Percentiles rank a stretch among this genome's conserved stretches.
phyloP scores from a whole-genome alignment of 208 protist genomes.

The Acanthamoeba healyi region DNA sequence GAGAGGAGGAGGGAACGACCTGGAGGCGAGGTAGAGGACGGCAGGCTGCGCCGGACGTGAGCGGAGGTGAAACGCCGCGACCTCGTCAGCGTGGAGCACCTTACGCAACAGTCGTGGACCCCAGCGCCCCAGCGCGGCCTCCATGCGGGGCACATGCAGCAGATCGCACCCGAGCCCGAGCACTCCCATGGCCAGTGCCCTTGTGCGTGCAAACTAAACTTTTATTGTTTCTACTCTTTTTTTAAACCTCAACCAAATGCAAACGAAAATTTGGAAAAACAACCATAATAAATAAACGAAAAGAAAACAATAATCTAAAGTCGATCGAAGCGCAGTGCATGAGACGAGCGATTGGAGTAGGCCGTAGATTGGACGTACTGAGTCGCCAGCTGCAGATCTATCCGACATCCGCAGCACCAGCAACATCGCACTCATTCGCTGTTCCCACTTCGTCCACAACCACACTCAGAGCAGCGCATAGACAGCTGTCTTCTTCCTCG shows the following conservation, averaged over 20 bases:
- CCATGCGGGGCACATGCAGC: slow-evolving; percentile 69
- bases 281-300: neutral
- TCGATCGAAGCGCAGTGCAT: neutral
- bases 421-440: neutral
- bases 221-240: neutral
- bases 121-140: slow-evolving; percentile 34
- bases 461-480: neutral
- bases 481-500: neutral
- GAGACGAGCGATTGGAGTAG: slow-evolving; percentile 1
- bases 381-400: neutral
- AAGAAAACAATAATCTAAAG: neutral
- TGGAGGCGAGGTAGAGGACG: slow-evolving; percentile 17
- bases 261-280: neutral
- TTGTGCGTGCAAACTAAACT: too few relatives aligned
- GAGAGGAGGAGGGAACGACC: neutral
- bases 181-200: neutral
- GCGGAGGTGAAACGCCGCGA: neutral
- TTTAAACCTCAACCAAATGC: neutral
- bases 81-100: slow-evolving; percentile 55
- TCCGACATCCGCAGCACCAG: neutral
- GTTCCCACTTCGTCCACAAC: neutral
- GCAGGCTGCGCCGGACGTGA: neutral
- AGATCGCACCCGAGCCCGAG: slow-evolving; percentile 54
- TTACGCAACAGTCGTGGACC: slow-evolving; percentile 55
- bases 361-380: slow-evolving; percentile 44